These are phyloP conservation scores for Candida awuae DNA, from an alignment of 805 yeast genomes.

Conservation along the genomic window DNA sequence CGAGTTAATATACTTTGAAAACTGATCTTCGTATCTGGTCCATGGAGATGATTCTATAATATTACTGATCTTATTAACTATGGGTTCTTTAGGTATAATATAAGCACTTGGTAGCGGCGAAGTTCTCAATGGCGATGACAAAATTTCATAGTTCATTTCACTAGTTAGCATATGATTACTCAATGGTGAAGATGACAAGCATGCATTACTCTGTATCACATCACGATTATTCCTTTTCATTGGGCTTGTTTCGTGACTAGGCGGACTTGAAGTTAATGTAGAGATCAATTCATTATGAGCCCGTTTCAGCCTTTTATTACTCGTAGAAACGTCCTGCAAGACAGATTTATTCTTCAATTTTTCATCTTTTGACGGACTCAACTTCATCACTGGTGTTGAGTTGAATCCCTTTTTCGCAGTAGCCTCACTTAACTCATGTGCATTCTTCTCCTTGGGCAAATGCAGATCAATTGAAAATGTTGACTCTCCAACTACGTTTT, in stretches of 20 bases:
- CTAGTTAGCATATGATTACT: slow-evolving; percentile 6
- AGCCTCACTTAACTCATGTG: slow-evolving; percentile 24
- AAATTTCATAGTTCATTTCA: background rate
- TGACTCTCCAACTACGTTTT: slow-evolving; percentile 20
- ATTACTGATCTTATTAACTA: background rate
- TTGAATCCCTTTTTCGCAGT: slow-evolving; percentile 23
- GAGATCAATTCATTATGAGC: slow-evolving; percentile 16
- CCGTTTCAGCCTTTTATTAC: slow-evolving; percentile 4
- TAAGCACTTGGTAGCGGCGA: slow-evolving; percentile 24
- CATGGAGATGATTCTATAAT: slow-evolving; percentile 4
- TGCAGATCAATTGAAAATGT: slow-evolving; percentile 19
- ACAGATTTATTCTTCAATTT: background rate
- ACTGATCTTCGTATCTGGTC: slow-evolving; percentile 6
- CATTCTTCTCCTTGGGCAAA: slow-evolving; percentile 15
- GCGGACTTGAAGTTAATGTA: background rate
- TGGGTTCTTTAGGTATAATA: background rate
- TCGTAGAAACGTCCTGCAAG: background rate
- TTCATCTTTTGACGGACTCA: slow-evolving; percentile 18
- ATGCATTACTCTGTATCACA: background rate
- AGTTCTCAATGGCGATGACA: slow-evolving; percentile 24
- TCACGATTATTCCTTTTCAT: background rate
- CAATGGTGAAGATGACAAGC: slow-evolving; percentile 7
- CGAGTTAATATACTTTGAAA: slow-evolving; percentile 10
- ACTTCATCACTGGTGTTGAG: slow-evolving; percentile 28
- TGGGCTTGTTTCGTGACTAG: background rate